phyloP scores from a whole-genome alignment of 768 basidiomycete species.

The Leucogyrophana mollusca region DNA sequence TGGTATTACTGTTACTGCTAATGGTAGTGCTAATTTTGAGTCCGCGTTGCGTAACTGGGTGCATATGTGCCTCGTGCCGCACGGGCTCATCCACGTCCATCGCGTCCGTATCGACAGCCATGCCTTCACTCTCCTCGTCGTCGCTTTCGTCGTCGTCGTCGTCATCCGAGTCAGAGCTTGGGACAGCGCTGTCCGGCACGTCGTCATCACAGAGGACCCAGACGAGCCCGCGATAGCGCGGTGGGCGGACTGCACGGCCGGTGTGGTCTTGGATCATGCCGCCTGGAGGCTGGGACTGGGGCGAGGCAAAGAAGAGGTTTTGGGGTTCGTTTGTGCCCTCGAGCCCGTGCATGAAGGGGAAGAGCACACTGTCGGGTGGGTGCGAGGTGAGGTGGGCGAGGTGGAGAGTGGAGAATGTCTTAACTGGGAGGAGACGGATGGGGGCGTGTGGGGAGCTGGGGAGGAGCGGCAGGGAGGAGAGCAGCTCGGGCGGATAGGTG shows the following conservation, averaged over 20 bases:
- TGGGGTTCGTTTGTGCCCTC: constrained; percentile 80
- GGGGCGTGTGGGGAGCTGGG: constrained; percentile 34
- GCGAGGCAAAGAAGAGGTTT: constrained; percentile 73
- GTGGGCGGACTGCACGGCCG: constrained; percentile 31
- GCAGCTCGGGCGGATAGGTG: constrained; percentile 21
- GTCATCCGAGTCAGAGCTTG: constrained; percentile 21
- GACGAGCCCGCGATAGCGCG: constrained; percentile 69
- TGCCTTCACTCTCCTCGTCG: constrained; percentile 25
- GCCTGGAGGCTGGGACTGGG: constrained; percentile 20
- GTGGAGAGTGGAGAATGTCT: constrained; percentile 60
- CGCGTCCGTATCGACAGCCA: constrained; percentile 26
- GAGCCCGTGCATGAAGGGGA: constrained; percentile 87
- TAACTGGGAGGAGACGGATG: constrained; percentile 40
- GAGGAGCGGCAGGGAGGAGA: constrained; percentile 20
- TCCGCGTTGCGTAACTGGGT: constrained; percentile 29
- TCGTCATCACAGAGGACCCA: constrained; percentile 84
- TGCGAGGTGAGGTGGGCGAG: constrained; percentile 64
- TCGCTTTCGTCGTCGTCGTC: constrained; percentile 23
- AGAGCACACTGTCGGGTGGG: constrained; percentile 77
- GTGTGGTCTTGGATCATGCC: constrained; percentile 22
- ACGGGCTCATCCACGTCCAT: background rate
- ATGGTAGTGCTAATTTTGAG: constrained; percentile 28
- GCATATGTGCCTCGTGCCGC: constrained; percentile 32
- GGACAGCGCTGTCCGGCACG: constrained; percentile 36
- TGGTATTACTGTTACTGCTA: constrained; percentile 9